These are phyloP conservation scores for Corchorus olitorius DNA, from an alignment of 345 rosid species.

Conservation along the genomic window DNA sequence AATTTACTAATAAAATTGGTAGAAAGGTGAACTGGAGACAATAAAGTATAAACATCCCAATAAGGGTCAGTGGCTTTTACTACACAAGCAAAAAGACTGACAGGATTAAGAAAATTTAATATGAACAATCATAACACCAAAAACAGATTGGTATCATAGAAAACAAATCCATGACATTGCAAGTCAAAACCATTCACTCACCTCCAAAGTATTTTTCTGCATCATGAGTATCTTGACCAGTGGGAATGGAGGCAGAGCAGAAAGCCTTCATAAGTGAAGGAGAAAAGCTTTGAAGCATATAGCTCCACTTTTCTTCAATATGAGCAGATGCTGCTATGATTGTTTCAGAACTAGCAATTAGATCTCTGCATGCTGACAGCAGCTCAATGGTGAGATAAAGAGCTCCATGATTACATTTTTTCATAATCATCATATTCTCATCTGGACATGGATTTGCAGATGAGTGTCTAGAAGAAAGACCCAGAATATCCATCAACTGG, in stretches of 20 bases:
- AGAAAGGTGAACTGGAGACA: not conserved
- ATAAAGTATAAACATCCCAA: not conserved
- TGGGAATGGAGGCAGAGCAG: conserved; percentile 35
- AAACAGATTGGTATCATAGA: not conserved
- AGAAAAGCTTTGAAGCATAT: conserved; percentile 52
- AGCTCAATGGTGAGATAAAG: conserved; percentile 69
- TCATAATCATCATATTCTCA: conserved; percentile 30
- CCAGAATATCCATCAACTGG: conserved; percentile 57
- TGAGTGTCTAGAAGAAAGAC: conserved; percentile 39
- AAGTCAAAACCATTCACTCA: conserved; percentile 54
- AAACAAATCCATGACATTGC: conserved; percentile 20
- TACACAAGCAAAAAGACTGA: not conserved
- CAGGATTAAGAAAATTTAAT: not conserved
- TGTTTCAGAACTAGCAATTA: conserved; percentile 36
- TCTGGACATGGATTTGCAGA: conserved; percentile 33
- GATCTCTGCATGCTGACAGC: conserved; percentile 72
- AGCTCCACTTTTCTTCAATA: conserved; percentile 49
- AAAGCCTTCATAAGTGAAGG: conserved; percentile 52
- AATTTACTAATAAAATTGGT: not conserved
- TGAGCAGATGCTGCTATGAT: conserved; percentile 24
- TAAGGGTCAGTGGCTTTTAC: not conserved
- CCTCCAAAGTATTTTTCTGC: conserved; percentile 66
- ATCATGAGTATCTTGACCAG: conserved; percentile 32
- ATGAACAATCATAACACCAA: not conserved
- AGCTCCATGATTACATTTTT: conserved; percentile 56